Evolutionary conservation across 106 monocot species (phyloP), one percentile per base, ranked within the genome.

Genomic region (Platanthera zijinensis): DNA sequence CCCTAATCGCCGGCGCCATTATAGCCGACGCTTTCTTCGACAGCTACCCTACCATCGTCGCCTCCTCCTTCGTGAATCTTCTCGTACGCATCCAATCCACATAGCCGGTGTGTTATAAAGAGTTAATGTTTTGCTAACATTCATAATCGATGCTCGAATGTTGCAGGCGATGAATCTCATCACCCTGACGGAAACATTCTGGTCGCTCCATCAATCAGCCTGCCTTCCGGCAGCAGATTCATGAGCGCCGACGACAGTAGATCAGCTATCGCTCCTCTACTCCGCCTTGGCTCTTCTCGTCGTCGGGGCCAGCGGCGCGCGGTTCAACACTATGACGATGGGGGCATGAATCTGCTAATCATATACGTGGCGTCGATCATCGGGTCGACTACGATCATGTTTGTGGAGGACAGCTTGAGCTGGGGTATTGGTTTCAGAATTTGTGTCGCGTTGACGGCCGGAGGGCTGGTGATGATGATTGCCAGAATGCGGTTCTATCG

Each of bases 21-120:
- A 32, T 90, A 66, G 74, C 93, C 30, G 93, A 93, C 52, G 76
- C 90, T 57, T 88, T 59, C 75, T 81, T 93, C 46, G 93, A 88
- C 9, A 86, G 90, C 82, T 90, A 74, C 81, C 50, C 86, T 17
- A 74, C 88, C 22, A 15, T 88, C 48, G 81, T 72, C 52, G 64
- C 79, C 74, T 73, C 86, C 76, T 69, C 76, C 73, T 73, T 79
- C 75, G 46, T 74, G 21, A 64, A 76, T 59, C 39, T 87, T 30
- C 25, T 82, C 71, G 87, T 87, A 56, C 56, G 56, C 15, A 56
- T 56, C 1, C 2, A 15, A 0, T 1, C 56, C n/a, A n/a, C n/a
- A n/a, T n/a, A n/a, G n/a, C n/a, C n/a, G n/a, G n/a, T n/a, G n/a
- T n/a, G n/a, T n/a, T n/a, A n/a, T n/a, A n/a, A n/a, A 32, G 32